A percentile compares a stretch with the other conserved stretches of the same genome.
These are phyloP conservation scores for Candida tunisiensis DNA, from an alignment of 1,139 yeast genomes.

Conservation along the genomic window DNA sequence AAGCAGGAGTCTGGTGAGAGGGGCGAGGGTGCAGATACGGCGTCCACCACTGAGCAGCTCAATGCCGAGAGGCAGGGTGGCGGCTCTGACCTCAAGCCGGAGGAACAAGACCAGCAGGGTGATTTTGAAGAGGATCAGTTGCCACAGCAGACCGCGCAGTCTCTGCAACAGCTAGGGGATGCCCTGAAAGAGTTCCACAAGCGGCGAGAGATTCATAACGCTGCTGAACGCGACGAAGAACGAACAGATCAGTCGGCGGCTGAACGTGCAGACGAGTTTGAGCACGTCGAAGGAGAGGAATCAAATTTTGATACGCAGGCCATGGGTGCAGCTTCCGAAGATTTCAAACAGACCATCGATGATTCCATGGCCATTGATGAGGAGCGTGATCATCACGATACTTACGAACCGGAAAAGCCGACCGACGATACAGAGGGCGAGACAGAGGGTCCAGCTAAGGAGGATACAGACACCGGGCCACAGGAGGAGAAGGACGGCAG, in stretches of 20 bases:
- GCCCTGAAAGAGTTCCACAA: constrained; percentile 82
- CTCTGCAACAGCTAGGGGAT: constrained; percentile 79
- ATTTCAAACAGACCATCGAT: constrained; percentile 60
- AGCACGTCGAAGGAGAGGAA: constrained; percentile 70
- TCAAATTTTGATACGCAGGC: constrained; percentile 77
- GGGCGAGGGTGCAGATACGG: constrained; percentile 66
- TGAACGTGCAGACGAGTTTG: constrained; percentile 74
- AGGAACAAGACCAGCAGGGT: constrained; percentile 9
- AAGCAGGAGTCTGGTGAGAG: constrained; percentile 56
- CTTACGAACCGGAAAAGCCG: neutral
- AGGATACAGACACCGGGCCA: neutral
- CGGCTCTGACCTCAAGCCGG: constrained; percentile 26
- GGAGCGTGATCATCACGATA: constrained; percentile 6
- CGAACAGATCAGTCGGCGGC: constrained; percentile 34
- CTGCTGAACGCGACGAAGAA: constrained; percentile 21
- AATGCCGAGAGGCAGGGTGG: constrained; percentile 50
- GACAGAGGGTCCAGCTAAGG: neutral
- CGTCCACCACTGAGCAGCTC: constrained; percentile 47
- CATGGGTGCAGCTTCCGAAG: constrained; percentile 74
- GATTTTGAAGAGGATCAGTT: constrained; percentile 34
- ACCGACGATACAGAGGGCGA: neutral
- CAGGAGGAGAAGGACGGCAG: neutral
- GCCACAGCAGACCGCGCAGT: constrained; percentile 59
- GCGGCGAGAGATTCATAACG: constrained; percentile 60
- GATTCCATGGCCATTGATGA: constrained; percentile 76